Conservation (phyloP, 2,329 filamentous ascomycete genomes). For the Nemania sp. region DNA sequence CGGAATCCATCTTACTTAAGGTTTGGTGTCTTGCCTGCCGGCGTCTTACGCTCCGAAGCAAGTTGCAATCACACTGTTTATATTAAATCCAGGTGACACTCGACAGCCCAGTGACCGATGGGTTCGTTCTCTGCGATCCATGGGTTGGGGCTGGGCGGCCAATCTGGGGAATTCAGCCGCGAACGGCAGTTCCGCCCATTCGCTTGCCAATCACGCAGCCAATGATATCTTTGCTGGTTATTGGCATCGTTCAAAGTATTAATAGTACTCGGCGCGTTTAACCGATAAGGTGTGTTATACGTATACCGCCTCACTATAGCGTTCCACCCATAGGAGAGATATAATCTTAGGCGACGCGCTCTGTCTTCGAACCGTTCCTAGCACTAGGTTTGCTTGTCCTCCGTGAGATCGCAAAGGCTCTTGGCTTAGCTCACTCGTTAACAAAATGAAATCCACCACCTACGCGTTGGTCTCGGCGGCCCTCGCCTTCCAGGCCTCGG, state of each 20-base stretch:
- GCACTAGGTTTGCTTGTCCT: slow-evolving; percentile 11
- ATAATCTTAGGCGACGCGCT: slow-evolving; percentile 14
- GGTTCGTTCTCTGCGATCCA: slow-evolving; percentile 15
- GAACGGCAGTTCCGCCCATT: slow-evolving; percentile 30
- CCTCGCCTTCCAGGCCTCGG: slow-evolving; percentile 45
- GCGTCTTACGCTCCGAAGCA: slow-evolving; percentile 18
- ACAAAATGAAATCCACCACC: slow-evolving; percentile 44
- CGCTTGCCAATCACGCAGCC: slow-evolving; percentile 24
- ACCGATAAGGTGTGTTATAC: slow-evolving; percentile 25
- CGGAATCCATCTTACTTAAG: slow-evolving; percentile 5
- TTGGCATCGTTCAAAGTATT: slow-evolving; percentile 25
- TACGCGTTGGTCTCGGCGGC: slow-evolving; percentile 41
- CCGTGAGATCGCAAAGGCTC: slow-evolving; percentile 5
- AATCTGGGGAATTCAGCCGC: slow-evolving; percentile 35
- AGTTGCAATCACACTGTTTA: slow-evolving; percentile 14
- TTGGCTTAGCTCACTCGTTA: slow-evolving; percentile 17
- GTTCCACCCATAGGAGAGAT: slow-evolving; percentile 10
- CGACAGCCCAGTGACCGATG: slow-evolving; percentile 4
- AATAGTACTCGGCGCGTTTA: slow-evolving; percentile 30
- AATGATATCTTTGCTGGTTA: slow-evolving; percentile 30
- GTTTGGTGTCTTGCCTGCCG: slow-evolving; percentile 12
- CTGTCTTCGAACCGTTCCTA: background rate
- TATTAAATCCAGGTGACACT: slow-evolving; percentile 18
- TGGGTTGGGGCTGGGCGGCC: slow-evolving; percentile 27
- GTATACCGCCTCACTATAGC: slow-evolving; percentile 17